Percentiles rank a stretch among this genome's conserved stretches.
These are phyloP conservation scores for Spizellomyces sp. DNA, from an alignment of 192 early-diverging fungal genomes.

Conservation along the genomic window DNA sequence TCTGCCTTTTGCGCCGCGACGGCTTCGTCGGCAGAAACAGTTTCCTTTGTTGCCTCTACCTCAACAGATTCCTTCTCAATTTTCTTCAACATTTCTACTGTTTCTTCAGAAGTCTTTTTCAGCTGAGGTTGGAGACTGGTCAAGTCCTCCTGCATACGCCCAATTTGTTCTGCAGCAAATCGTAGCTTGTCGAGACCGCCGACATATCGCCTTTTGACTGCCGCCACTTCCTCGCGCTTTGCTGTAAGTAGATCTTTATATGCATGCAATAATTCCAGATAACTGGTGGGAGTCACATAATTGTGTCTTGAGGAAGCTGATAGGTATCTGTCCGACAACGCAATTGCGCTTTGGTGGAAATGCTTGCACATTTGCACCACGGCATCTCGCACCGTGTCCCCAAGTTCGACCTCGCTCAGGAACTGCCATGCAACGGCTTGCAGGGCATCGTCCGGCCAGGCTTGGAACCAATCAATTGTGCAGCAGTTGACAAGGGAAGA, in stretches of 20 bases:
- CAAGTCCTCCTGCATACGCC: slow-evolving; percentile 59
- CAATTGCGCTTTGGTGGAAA: slow-evolving; percentile 58
- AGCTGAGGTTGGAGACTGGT: slow-evolving; percentile 60
- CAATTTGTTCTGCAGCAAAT: slow-evolving; percentile 63
- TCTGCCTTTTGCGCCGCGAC: slow-evolving; percentile 57
- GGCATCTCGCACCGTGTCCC: slow-evolving; percentile 25
- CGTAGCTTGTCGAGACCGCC: slow-evolving; percentile 61
- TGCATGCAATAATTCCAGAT: slow-evolving; percentile 57
- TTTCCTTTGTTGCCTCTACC: slow-evolving; percentile 58
- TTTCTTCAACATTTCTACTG: slow-evolving; percentile 58
- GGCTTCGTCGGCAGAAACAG: slow-evolving; percentile 62
- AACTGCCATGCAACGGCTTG: slow-evolving; percentile 64
- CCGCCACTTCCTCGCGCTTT: slow-evolving; percentile 52
- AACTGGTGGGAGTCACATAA: slow-evolving; percentile 65
- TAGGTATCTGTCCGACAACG: slow-evolving; percentile 53
- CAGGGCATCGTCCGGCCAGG: slow-evolving; percentile 67
- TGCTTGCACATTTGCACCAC: slow-evolving; percentile 57
- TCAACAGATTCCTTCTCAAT: slow-evolving; percentile 65
- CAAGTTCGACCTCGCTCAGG: slow-evolving; percentile 53
- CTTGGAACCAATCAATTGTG: slow-evolving; percentile 70
- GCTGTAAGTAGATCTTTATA: slow-evolving; percentile 53
- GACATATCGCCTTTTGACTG: slow-evolving; percentile 52
- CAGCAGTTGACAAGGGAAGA: slow-evolving; percentile 67
- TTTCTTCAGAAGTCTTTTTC: slow-evolving; percentile 64
- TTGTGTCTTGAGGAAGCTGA: slow-evolving; percentile 55